Percentiles rank a stretch among this genome's conserved stretches.
phyloP scores from a whole-genome alignment of 805 yeast genomes.

The Yamadazyma tumulicola region DNA sequence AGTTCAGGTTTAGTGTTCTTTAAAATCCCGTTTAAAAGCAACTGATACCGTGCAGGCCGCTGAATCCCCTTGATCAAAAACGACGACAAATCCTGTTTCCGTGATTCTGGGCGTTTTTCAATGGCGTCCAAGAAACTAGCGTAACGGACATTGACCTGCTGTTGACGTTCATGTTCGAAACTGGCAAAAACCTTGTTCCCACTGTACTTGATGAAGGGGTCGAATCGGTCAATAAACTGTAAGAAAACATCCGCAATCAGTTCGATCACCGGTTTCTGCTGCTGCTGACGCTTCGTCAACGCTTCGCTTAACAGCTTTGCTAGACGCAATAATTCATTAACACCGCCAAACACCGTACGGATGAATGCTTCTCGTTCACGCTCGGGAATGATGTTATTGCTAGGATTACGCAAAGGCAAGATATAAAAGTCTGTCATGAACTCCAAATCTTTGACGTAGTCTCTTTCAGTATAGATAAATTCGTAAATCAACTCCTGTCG shows the following conservation, averaged over 20 bases:
- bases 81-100: constrained; percentile 88
- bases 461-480: constrained; percentile 88
- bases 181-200: constrained; percentile 95
- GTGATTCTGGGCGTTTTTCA: constrained; percentile 76
- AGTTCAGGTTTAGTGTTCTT: constrained; percentile 77
- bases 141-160: constrained; percentile 83
- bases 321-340: constrained; percentile 78
- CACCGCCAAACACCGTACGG: constrained; percentile 86
- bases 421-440: constrained; percentile 92
- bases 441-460: constrained; percentile 91
- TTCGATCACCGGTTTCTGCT: constrained; percentile 76
- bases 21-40: constrained; percentile 75
- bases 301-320: constrained; percentile 87
- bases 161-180: constrained; percentile 91
- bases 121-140: constrained; percentile 93
- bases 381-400: constrained; percentile 74
- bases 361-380: constrained; percentile 87
- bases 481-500: constrained; percentile 96
- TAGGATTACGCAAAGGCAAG: constrained; percentile 78
- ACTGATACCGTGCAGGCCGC: constrained; percentile 90
- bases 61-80: constrained; percentile 94
- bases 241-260: constrained; percentile 84
- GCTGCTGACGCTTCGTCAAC: constrained; percentile 76
- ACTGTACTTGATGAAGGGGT: constrained; percentile 89
- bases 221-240: constrained; percentile 81